phyloP scores from a whole-genome alignment of 2,329 filamentous ascomycete species.

The Mollisia scopiformis region DNA sequence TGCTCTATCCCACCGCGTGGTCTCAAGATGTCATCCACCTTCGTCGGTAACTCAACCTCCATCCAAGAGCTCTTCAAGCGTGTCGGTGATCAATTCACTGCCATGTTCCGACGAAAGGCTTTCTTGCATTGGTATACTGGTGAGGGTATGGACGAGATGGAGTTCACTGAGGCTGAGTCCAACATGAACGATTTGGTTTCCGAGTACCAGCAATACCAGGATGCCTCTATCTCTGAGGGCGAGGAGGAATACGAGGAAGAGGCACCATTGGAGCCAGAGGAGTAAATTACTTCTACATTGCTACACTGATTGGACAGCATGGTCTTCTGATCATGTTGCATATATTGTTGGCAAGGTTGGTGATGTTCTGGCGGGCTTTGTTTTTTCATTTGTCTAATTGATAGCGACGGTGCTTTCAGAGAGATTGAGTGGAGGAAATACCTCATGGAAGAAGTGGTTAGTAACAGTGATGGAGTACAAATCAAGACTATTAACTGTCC shows the following conservation, averaged over 20 bases:
- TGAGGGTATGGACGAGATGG: slow-evolving; percentile 99
- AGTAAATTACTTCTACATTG: slow-evolving; percentile 30
- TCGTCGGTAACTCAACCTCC: slow-evolving; percentile 98
- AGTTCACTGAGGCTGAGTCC: slow-evolving; percentile 99
- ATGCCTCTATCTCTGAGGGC: slow-evolving; percentile 94
- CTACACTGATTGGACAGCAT: slow-evolving; percentile 24
- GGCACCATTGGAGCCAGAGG: slow-evolving; percentile 72
- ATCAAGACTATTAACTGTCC: slow-evolving; percentile 27
- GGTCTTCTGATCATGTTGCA: slow-evolving; percentile 28
- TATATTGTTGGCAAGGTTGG: slow-evolving; percentile 29
- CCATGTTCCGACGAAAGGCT: slow-evolving; percentile 99
- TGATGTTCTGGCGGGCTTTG: slow-evolving; percentile 26
- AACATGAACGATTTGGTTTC: slow-evolving; percentile 99
- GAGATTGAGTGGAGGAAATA: slow-evolving; percentile 28
- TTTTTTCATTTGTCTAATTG: slow-evolving; percentile 32
- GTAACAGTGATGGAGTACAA: slow-evolving; percentile 32
- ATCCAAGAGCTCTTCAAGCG: slow-evolving; percentile 99
- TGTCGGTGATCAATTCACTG: slow-evolving; percentile 98
- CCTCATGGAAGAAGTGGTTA: slow-evolving; percentile 25
- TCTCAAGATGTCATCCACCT: slow-evolving; percentile 99
- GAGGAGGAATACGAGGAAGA: slow-evolving; percentile 93
- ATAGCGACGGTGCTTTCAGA: slow-evolving; percentile 29
- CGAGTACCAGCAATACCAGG: slow-evolving; percentile 99
- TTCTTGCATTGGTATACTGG: slow-evolving; percentile 99
- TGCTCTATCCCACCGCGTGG: slow-evolving; percentile 98